phyloP scores from a whole-genome alignment of 2,329 filamentous ascomycete species.

The Paecilomyces fulvus region DNA sequence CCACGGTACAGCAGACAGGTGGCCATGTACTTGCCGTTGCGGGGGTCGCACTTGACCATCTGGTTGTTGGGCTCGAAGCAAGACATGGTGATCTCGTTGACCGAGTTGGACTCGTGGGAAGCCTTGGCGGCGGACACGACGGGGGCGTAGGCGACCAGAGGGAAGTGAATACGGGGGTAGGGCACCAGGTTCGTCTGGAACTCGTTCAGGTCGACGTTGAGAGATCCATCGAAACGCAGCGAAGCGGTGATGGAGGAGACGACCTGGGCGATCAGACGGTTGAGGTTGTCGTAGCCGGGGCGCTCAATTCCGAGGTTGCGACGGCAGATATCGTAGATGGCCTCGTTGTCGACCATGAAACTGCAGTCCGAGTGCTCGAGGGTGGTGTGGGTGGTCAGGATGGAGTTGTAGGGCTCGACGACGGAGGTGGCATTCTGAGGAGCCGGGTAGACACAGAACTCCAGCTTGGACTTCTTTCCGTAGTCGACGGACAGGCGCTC shows the following conservation, averaged over 20 bases:
- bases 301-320: conserved; percentile 95
- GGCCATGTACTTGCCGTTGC: conserved; percentile 99
- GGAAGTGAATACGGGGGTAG: conserved; percentile 99
- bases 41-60: conserved; percentile 99
- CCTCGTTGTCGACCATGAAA: conserved; percentile 99
- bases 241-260: conserved; percentile 98
- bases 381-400: conserved; percentile 97
- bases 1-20: conserved; percentile 97
- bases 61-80: conserved; percentile 99
- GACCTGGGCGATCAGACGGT: conserved; percentile 97
- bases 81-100: conserved; percentile 96
- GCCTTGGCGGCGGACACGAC: conserved; percentile 94
- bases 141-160: conserved; percentile 89
- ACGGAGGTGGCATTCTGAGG: conserved; percentile 95
- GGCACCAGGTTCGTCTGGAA: conserved; percentile 99
- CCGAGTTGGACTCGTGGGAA: conserved; percentile 94
- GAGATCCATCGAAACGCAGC: conserved; percentile 94
- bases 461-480: conserved; percentile 99
- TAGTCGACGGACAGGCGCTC: conserved; percentile 98
- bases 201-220: conserved; percentile 99
- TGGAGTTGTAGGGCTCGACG: conserved; percentile 99
- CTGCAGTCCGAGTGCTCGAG: conserved; percentile 99
- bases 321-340: conserved; percentile 98
- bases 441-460: conserved; percentile 98
- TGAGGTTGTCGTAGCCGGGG: conserved; percentile 97